Percentiles rank a stretch among this genome's conserved stretches.
Conservation (phyloP, 768 basidiomycete species). For the Mycena kentingensis region DNA sequence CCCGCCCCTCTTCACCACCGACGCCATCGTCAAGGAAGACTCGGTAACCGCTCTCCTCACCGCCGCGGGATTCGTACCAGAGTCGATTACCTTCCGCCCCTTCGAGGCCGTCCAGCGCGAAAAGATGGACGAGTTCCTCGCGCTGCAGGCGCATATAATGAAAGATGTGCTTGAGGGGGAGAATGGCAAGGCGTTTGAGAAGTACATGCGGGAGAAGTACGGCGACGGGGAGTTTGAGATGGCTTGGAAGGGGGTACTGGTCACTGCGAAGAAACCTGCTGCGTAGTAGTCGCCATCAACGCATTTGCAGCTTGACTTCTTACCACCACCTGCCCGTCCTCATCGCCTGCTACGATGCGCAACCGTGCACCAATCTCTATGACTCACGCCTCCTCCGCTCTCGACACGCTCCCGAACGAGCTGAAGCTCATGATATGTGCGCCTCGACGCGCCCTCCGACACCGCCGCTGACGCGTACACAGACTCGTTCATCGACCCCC, state of each 20-base stretch:
- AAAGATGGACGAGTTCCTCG: not conserved
- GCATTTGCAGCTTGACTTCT: too few species aligned
- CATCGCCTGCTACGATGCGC: too few species aligned
- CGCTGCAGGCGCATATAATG: not conserved
- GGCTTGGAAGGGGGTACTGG: conserved; percentile 9
- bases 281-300: too few species aligned
- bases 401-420: not conserved
- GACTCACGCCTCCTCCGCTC: too few species aligned
- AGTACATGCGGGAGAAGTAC: conserved; percentile 5
- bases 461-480: not conserved
- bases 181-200: conserved; percentile 3
- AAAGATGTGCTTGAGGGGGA: not conserved
- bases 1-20: conserved; percentile 2
- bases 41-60: not conserved
- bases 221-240: conserved; percentile 8
- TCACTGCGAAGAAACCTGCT: conserved; percentile 6
- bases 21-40: not conserved
- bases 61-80: conserved; percentile 2
- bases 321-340: too few species aligned
- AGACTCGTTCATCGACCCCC: not conserved
- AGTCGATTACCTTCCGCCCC: not conserved
- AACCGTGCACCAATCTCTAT: too few species aligned
- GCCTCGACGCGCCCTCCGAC: not conserved
- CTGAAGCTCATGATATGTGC: not conserved
- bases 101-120: not conserved